Evolutionary conservation across 1,284 basidiomycete species (phyloP), one percentile per base, ranked within the genome.

Genomic region (Wolfiporia cocos): DNA sequence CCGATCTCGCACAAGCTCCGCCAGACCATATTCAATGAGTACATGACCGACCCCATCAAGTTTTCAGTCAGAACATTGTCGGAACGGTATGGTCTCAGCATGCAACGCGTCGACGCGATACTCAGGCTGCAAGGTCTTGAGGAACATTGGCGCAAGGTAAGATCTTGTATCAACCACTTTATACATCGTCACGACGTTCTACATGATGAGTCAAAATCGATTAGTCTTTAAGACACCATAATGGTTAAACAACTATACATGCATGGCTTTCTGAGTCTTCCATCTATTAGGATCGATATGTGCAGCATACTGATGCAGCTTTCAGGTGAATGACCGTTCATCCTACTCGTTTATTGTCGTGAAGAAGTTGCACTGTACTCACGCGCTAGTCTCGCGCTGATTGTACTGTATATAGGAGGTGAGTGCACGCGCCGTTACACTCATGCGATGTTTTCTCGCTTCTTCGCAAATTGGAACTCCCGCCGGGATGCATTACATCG

Each of bases 221-320:
- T 89, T 88, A 87, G 85, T 89, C 86, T 88, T 87, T 64, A 82
- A 86, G 86, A 88, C 80, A 56, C 21, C 51, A 49, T 59, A 58
- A 74, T 83, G 81, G 79, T 83, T 83, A 76, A 63, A 74, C 51
- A 49, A 55, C 44, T 52, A 58, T 58, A 59, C 58, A 67, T 67
- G 57, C 62, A 66, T 66, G 57, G 59, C 66, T 74, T 72, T 66
- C 67, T 71, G 69, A 70, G 47, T 51, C 58, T 46, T 49, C 49
- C 30, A 41, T 51, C 42, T 34, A 29, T 23, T 41, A 30, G 14
- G 37, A 37, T 37, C 51, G 41, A 37, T 52, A 57, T 46, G 57
- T 44, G 15, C 24, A 21, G 14, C 33, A 19, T 54, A 32, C 56
- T 64, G 34, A 59, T n/a, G n/a, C n/a, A n/a, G n/a, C n/a, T n/a